Percentiles rank a stretch among this genome's conserved stretches.
Conservation (phyloP, 2,329 filamentous ascomycete species). For the Parafenestella ontariensis region DNA sequence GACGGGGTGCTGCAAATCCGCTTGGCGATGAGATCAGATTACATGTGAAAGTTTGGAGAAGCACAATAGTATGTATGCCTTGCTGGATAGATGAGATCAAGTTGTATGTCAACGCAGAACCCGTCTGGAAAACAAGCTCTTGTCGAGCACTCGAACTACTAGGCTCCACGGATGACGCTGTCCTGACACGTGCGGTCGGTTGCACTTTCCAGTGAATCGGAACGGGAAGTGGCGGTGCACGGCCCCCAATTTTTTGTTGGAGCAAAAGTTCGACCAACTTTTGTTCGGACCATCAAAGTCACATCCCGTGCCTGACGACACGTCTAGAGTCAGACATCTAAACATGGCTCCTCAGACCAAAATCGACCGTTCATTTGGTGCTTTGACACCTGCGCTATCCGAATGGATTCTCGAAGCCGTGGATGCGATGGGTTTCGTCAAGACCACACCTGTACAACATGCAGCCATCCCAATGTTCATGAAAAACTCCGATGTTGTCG, state of each 20-base stretch:
- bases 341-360: constrained; percentile 45
- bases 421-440: constrained; percentile 80
- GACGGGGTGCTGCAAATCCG: constrained; percentile 20
- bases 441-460: constrained; percentile 94
- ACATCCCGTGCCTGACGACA: not conserved
- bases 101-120: not conserved
- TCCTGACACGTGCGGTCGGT: not conserved
- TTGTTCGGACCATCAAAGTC: constrained; percentile 4
- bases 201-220: not conserved
- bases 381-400: constrained; percentile 72
- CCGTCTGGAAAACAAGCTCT: not conserved
- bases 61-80: not conserved
- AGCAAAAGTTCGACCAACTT: constrained; percentile 16
- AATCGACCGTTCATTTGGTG: constrained; percentile 67
- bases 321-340: not conserved
- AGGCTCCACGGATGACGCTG: not conserved
- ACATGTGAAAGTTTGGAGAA: constrained; percentile 22
- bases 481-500: constrained; percentile 89
- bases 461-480: constrained; percentile 88
- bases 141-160: not conserved
- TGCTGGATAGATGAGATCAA: not conserved
- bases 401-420: constrained; percentile 89
- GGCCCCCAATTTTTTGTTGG: constrained; percentile 25
- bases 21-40: constrained; percentile 34
- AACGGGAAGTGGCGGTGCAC: constrained; percentile 13